Conservation (phyloP, 768 basidiomycete genomes). For the Auriscalpium vulgare region DNA sequence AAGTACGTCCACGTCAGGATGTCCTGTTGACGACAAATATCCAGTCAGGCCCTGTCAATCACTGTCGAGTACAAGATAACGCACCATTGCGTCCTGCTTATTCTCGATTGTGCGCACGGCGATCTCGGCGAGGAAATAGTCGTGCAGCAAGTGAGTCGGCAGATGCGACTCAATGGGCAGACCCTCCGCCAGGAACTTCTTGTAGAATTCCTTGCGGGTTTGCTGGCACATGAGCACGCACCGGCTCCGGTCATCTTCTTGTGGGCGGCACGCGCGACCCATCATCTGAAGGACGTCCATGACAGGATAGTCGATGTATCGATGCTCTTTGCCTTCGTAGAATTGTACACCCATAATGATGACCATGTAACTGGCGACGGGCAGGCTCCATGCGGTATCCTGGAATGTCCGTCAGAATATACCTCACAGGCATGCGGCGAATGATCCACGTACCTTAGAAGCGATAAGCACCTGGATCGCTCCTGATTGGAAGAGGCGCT, state of each 20-base stretch:
- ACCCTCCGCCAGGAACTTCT: slow-evolving; percentile 96
- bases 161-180: slow-evolving; percentile 94
- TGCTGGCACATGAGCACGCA: slow-evolving; percentile 98
- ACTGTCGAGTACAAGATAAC: slow-evolving; percentile 8
- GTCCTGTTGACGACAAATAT: slow-evolving; percentile 41
- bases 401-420: slow-evolving; percentile 21
- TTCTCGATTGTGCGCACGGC: slow-evolving; percentile 99
- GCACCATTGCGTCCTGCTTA: slow-evolving; percentile 93
- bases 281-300: slow-evolving; percentile 99
- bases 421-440: not conserved
- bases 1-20: slow-evolving; percentile 99
- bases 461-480: slow-evolving; percentile 93
- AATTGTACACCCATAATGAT: slow-evolving; percentile 99
- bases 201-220: slow-evolving; percentile 97
- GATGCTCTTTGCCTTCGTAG: slow-evolving; percentile 96
- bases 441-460: slow-evolving; percentile 58
- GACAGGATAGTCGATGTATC: slow-evolving; percentile 96
- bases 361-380: slow-evolving; percentile 93
- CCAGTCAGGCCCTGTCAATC: not conserved
- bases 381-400: slow-evolving; percentile 96
- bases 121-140: slow-evolving; percentile 97
- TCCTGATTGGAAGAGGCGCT: slow-evolving; percentile 86
- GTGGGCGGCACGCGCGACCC: slow-evolving; percentile 92
- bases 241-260: slow-evolving; percentile 80
- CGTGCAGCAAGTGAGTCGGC: slow-evolving; percentile 83